A percentile compares a stretch with the other conserved stretches of the same genome.
Evolutionary conservation across 1,284 basidiomycete genomes (phyloP).

Genomic region (Phlebopus sp.): DNA sequence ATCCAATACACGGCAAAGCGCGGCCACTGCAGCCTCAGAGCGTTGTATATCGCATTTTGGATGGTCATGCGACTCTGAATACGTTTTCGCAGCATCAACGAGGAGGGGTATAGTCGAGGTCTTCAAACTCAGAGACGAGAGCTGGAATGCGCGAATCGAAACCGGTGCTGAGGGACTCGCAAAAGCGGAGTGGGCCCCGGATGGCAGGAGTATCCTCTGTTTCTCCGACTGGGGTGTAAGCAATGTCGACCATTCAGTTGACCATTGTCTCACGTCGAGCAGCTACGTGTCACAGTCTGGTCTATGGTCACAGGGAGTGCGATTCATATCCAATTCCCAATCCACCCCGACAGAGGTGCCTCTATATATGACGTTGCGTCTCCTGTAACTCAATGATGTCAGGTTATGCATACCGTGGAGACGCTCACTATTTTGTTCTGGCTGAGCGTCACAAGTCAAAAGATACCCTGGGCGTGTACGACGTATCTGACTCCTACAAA

Average conservation of each 20-base stretch:
- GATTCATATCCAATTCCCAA: constrained; percentile 76
- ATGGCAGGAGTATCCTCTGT: constrained; percentile 76
- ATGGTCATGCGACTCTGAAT: constrained; percentile 84
- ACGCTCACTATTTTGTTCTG: constrained; percentile 77
- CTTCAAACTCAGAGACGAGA: constrained; percentile 70
- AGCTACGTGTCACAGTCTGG: constrained; percentile 83
- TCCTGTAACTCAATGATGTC: constrained; percentile 9
- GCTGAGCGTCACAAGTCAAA: constrained; percentile 85
- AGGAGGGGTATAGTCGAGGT: constrained; percentile 66
- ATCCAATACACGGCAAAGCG: constrained; percentile 19
- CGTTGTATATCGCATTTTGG: constrained; percentile 65
- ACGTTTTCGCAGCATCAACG: constrained; percentile 71
- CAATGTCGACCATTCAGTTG: constrained; percentile 18
- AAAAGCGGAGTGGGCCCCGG: constrained; percentile 83
- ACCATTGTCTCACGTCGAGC: constrained; percentile 4
- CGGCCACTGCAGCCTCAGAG: constrained; percentile 10
- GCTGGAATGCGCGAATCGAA: constrained; percentile 70
- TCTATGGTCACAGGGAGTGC: constrained; percentile 67
- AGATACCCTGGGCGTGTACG: constrained; percentile 82
- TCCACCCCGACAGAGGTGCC: constrained; percentile 72
- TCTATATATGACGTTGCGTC: not conserved
- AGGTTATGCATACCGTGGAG: constrained; percentile 79
- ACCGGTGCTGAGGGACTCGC: constrained; percentile 80
- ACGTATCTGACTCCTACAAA: constrained; percentile 64
- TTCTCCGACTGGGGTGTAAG: constrained; percentile 88